phyloP scores from a whole-genome alignment of 2,329 filamentous ascomycete species.

The Phialocephala subalpina region DNA sequence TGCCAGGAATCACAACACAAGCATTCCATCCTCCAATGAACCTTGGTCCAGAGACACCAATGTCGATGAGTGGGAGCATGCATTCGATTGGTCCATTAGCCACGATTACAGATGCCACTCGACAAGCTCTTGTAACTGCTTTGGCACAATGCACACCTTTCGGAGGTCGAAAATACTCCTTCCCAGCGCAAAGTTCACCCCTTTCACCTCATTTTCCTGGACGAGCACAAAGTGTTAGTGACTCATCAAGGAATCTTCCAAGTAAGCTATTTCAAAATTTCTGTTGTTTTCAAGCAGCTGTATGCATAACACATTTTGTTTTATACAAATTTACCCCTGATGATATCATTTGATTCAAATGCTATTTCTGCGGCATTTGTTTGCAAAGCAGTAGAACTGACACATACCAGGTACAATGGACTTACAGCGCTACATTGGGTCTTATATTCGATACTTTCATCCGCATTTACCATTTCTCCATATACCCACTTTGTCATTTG shows the following conservation, averaged over 20 bases:
- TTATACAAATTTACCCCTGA: background rate
- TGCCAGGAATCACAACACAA: slow-evolving; percentile 69
- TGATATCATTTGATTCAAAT: background rate
- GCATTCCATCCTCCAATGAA: slow-evolving; percentile 72
- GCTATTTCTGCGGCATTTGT: background rate
- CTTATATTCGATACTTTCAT: slow-evolving; percentile 92
- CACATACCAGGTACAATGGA: slow-evolving; percentile 67
- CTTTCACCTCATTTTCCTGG: slow-evolving; percentile 60
- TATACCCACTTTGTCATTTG: slow-evolving; percentile 89
- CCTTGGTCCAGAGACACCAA: slow-evolving; percentile 77
- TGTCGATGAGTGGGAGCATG: slow-evolving; percentile 69
- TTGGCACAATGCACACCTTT: slow-evolving; percentile 63
- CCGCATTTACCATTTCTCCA: slow-evolving; percentile 96
- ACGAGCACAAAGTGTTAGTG: slow-evolving; percentile 57
- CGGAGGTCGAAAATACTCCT: slow-evolving; percentile 70
- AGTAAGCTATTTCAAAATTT: slow-evolving; percentile 45
- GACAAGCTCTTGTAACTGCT: slow-evolving; percentile 66
- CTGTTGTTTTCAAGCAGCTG: background rate
- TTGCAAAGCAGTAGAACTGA: slow-evolving; percentile 1
- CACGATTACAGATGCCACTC: slow-evolving; percentile 71
- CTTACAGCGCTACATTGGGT: slow-evolving; percentile 87
- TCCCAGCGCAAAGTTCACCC: slow-evolving; percentile 62
- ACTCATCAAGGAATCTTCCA: slow-evolving; percentile 69
- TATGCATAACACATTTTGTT: background rate
- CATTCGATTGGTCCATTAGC: slow-evolving; percentile 65